Evolutionary conservation across 2,329 filamentous ascomycete genomes (phyloP).

Genomic region (Ophiostoma sp.): DNA sequence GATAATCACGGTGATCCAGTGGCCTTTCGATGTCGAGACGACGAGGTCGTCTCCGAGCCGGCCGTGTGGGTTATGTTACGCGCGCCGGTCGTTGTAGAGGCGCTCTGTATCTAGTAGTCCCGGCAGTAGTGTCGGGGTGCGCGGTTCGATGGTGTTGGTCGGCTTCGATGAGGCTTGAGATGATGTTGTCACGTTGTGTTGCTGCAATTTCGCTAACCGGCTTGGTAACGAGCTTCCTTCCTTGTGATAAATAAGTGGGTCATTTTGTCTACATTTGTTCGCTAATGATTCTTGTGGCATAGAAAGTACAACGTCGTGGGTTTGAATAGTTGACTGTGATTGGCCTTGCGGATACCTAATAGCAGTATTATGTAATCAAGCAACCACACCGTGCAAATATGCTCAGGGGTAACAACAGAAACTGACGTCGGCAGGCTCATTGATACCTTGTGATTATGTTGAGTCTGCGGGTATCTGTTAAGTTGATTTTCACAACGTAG

Average conservation of each 20-base stretch:
- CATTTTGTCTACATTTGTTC: not conserved
- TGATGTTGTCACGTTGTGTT: not conserved
- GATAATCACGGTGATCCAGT: not conserved
- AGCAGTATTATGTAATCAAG: not conserved
- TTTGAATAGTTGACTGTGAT: not conserved
- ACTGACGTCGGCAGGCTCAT: too few species aligned
- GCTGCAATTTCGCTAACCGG: not conserved
- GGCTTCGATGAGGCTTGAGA: not conserved
- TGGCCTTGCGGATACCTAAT: not conserved
- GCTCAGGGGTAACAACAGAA: not conserved
- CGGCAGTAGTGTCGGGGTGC: too few species aligned
- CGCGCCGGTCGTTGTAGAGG: too few species aligned
- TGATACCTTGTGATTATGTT: too few species aligned
- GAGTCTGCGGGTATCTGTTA: too few species aligned
- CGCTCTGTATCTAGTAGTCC: too few species aligned
- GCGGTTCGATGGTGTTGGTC: not conserved
- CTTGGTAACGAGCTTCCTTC: not conserved
- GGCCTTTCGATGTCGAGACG: not conserved
- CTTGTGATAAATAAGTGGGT: not conserved
- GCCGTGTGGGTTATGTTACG: too few species aligned
- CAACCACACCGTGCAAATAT: not conserved
- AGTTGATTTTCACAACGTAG: too few species aligned
- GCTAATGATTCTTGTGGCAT: not conserved
- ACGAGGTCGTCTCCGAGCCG: not conserved
- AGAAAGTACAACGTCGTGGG: not conserved